Conservation (phyloP, 805 yeast genomes). For the Aciculoconidium aculeatum region DNA sequence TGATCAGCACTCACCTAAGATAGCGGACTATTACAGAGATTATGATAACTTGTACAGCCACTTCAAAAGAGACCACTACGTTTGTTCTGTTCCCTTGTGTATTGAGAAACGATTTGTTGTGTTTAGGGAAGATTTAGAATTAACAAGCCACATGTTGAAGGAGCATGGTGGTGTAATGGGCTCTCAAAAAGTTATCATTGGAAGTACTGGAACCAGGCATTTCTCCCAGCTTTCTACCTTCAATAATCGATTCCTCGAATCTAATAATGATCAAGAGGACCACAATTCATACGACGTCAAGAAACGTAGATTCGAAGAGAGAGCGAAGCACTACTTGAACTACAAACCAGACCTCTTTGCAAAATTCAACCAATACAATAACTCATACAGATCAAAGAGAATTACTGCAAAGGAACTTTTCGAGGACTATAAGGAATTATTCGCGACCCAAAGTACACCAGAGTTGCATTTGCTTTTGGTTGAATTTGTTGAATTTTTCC, state of each 20-base stretch:
- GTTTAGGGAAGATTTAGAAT: constrained; percentile 77
- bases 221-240: constrained; percentile 64
- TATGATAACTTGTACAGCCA: constrained; percentile 73
- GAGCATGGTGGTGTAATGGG: constrained; percentile 62
- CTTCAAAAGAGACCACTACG: constrained; percentile 66
- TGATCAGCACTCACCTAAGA: constrained; percentile 62
- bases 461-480: constrained; percentile 54
- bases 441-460: constrained; percentile 32
- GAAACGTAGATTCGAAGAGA: constrained; percentile 64
- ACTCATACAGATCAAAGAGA: constrained; percentile 38
- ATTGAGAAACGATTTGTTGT: constrained; percentile 89
- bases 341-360: constrained; percentile 44
- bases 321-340: constrained; percentile 75
- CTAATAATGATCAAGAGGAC: constrained; percentile 19
- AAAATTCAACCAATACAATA: constrained; percentile 46
- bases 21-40: constrained; percentile 58
- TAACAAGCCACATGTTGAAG: constrained; percentile 80
- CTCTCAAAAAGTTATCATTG: constrained; percentile 36
- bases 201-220: constrained; percentile 27
- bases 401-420: constrained; percentile 46
- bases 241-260: constrained; percentile 15
- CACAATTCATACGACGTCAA: constrained; percentile 45
- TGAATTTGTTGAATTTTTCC: constrained; percentile 56
- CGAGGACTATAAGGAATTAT: constrained; percentile 41
- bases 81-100: constrained; percentile 73